Evolutionary conservation across 768 basidiomycete genomes (phyloP), one percentile per base, ranked within the genome.

Genomic region (Hygrocybe coccinea): DNA sequence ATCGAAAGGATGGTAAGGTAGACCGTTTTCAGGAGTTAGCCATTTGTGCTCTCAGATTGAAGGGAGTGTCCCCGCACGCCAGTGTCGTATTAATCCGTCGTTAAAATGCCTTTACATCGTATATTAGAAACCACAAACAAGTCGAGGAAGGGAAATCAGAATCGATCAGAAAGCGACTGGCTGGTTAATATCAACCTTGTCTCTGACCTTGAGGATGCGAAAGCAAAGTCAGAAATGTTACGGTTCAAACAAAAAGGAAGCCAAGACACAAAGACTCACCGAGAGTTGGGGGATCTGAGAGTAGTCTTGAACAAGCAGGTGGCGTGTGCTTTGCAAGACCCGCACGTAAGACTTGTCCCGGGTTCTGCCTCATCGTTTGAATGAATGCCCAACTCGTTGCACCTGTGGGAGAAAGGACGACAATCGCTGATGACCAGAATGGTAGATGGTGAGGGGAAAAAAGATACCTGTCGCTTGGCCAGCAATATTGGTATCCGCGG

Each of bases 241-340:
- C 29, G 8, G 29, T 3, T 9, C 34, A 17, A 49, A 21, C 5
- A 48, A 15, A 22, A 21, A 3, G 39, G 5, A 41, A 3, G 19
- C 3, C 12, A 12, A 24, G 8, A 17, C 14, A 33, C 7, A 22
- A 48, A 24, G 47, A 25, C 47, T 35, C 24, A 49, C 47, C 21
- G 47, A 49, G 47, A 49, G 47, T 29, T 49, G 47, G 14, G 47
- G 47, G 34, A 49, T 24, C n/a, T 49, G 47, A 25, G 47, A 49
- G 29, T 49, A 49, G 9, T 9, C 8, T n/a, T 12, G 24, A 17
- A 17, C 7, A 17, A 49, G 47, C 8, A 8, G 47, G 12, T 17
- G 19, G n/a, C 47, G 47, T 35, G 47, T 49, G 47, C 47, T 19
- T 24, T 49, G 47, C 19, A 49, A 35, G 34, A 49, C 47, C 29